These are phyloP conservation scores for Leccinellum rugosiceps DNA, from an alignment of 768 basidiomycete species.

Conservation along the genomic window DNA sequence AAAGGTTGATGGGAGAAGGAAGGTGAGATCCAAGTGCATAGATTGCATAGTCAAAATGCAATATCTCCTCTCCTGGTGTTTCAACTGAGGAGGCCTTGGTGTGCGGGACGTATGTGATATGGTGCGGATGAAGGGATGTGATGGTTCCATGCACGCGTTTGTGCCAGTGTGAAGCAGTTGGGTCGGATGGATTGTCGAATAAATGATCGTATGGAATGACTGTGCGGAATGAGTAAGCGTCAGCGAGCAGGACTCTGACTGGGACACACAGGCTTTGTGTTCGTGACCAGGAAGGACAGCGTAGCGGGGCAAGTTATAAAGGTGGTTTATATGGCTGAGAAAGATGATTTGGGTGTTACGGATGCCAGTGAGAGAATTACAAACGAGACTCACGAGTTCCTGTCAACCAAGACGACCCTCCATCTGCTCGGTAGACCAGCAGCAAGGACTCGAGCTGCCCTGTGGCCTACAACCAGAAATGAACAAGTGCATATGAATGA, in stretches of 20 bases:
- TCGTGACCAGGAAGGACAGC: slow-evolving; percentile 58
- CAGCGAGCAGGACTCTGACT: too few relatives aligned
- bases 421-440: slow-evolving; percentile 47
- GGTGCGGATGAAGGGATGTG: slow-evolving; percentile 35
- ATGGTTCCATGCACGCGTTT: slow-evolving; percentile 46
- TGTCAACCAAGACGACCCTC: slow-evolving; percentile 55
- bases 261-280: slow-evolving; percentile 57
- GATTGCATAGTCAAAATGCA: slow-evolving; percentile 55
- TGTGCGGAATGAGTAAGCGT: slow-evolving; percentile 4
- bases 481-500: not conserved
- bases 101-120: slow-evolving; percentile 31
- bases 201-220: slow-evolving; percentile 57
- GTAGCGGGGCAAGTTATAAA: slow-evolving; percentile 58
- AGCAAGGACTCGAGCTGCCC: slow-evolving; percentile 48
- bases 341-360: not conserved
- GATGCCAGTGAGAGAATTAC: not conserved
- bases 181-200: slow-evolving; percentile 30
- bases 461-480: slow-evolving; percentile 35
- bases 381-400: slow-evolving; percentile 47
- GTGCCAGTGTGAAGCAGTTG: slow-evolving; percentile 18
- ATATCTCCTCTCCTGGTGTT: slow-evolving; percentile 8
- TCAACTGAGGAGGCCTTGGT: not conserved
- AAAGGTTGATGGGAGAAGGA: slow-evolving; percentile 53
- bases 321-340: slow-evolving; percentile 48
- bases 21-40: slow-evolving; percentile 61